A percentile compares a stretch with the other conserved stretches of the same genome.
Evolutionary conservation across 2,329 filamentous ascomycete species (phyloP).

Genomic region (Alternaria dauci): DNA sequence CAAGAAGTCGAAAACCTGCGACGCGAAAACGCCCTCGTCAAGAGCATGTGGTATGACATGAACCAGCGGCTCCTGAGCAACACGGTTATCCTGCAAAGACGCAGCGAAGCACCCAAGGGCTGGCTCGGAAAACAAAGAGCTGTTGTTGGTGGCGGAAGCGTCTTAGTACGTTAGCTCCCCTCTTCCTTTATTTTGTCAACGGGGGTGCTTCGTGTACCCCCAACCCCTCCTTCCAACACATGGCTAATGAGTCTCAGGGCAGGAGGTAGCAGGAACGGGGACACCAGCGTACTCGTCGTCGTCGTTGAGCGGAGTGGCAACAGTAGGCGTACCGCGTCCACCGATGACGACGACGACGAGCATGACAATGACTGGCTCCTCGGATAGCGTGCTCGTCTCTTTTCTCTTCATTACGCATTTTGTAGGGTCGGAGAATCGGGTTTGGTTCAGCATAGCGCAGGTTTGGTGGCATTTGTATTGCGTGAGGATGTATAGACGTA

Average conservation of each 20-base stretch:
- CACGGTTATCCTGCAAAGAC: constrained; percentile 77
- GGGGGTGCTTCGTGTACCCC: background rate
- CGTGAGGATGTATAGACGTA: constrained; percentile 19
- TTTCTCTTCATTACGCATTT: constrained; percentile 17
- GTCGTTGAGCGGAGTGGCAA: background rate
- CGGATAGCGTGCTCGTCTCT: constrained; percentile 14
- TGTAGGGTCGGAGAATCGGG: constrained; percentile 15
- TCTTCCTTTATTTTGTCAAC: background rate
- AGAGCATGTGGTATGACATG: constrained; percentile 87
- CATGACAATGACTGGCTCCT: background rate
- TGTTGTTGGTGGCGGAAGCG: constrained; percentile 47
- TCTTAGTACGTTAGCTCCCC: constrained; percentile 29
- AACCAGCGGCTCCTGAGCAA: constrained; percentile 82
- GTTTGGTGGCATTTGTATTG: constrained; percentile 24
- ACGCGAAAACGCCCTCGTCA: constrained; percentile 79
- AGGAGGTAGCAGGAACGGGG: constrained; percentile 6
- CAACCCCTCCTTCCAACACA: background rate
- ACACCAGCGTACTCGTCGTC: background rate
- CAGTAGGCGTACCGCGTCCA: background rate
- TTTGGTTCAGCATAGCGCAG: constrained; percentile 20
- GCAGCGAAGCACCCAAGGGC: constrained; percentile 77
- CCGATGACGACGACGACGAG: no score
- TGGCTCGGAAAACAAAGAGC: constrained; percentile 83
- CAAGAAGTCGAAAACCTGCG: constrained; percentile 72
- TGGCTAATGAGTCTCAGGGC: constrained; percentile 11